Conservation (phyloP, 1,139 yeast species). For the Torulaspora globosa region DNA sequence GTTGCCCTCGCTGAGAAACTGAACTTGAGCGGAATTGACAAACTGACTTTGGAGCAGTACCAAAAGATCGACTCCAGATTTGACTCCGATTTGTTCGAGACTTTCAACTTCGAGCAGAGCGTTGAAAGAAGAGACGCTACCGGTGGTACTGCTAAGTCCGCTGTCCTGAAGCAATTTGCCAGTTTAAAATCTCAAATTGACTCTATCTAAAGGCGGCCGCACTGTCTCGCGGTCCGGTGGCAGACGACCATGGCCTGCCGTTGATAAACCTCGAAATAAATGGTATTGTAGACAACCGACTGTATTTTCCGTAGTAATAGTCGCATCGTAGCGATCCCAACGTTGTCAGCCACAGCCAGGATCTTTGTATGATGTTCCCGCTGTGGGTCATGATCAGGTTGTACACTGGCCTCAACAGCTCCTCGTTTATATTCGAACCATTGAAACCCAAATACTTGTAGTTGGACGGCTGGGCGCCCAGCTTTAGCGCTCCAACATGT, state of each 20-base stretch:
- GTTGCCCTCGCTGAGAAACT: slow-evolving; percentile 84
- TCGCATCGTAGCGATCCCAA: slow-evolving; percentile 15
- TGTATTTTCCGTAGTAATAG: slow-evolving; percentile 24
- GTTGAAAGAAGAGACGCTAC: slow-evolving; percentile 95
- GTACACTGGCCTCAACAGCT: slow-evolving; percentile 31
- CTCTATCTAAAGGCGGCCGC: slow-evolving; percentile 2
- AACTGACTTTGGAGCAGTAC: slow-evolving; percentile 72
- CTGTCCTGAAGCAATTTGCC: slow-evolving; percentile 72
- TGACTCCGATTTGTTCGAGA: slow-evolving; percentile 70
- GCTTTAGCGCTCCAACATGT: slow-evolving; percentile 31
- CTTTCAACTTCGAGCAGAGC: slow-evolving; percentile 85
- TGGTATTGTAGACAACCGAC: slow-evolving; percentile 18
- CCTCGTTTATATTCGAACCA: slow-evolving; percentile 28
- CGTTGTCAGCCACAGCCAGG: slow-evolving; percentile 15
- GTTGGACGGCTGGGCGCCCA: slow-evolving; percentile 35
- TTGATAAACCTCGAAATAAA: slow-evolving; percentile 4
- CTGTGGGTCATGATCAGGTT: slow-evolving; percentile 27
- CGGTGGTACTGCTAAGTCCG: slow-evolving; percentile 94
- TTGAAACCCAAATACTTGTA: slow-evolving; percentile 29
- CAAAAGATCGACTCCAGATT: slow-evolving; percentile 76
- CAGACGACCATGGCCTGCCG: not conserved
- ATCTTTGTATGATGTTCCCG: slow-evolving; percentile 22
- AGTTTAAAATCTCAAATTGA: slow-evolving; percentile 40
- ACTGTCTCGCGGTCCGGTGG: not conserved
- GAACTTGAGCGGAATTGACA: slow-evolving; percentile 72